phyloP scores from a whole-genome alignment of 1,284 basidiomycete species.

The Apiotrichum gracile region DNA sequence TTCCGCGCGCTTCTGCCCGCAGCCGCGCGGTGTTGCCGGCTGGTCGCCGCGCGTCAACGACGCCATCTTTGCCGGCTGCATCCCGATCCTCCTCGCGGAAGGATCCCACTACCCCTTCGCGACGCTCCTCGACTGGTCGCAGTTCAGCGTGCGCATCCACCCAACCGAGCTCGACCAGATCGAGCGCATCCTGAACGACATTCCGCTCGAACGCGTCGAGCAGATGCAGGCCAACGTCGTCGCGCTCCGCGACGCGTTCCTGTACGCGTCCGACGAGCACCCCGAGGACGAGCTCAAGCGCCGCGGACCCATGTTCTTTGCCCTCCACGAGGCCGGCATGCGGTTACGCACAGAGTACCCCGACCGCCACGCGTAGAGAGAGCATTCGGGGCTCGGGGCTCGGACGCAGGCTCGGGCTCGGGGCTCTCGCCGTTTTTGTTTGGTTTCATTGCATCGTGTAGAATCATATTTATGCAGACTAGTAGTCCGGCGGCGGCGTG shows the following conservation, averaged over 20 bases:
- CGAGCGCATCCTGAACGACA: constrained; percentile 44
- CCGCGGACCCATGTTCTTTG: constrained; percentile 48
- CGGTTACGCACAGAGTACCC: constrained; percentile 43
- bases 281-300: constrained; percentile 40
- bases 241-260: constrained; percentile 48
- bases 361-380: constrained; percentile 1
- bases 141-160: constrained; percentile 47
- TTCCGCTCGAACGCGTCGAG: constrained; percentile 42
- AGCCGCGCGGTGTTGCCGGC: constrained; percentile 47
- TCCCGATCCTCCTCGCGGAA: constrained; percentile 49
- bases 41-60: constrained; percentile 50
- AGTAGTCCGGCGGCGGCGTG: too few species aligned
- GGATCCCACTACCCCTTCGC: constrained; percentile 49
- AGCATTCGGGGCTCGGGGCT: too few species aligned
- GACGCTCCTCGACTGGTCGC: constrained; percentile 48
- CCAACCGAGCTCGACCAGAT: constrained; percentile 48
- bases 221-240: constrained; percentile 48
- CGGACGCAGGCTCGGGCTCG: too few species aligned
- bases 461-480: too few species aligned
- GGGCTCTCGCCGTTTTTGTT: too few species aligned
- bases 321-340: constrained; percentile 46
- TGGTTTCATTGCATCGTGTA: too few species aligned
- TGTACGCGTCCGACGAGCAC: constrained; percentile 45
- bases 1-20: constrained; percentile 47
- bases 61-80: constrained; percentile 51